Evolutionary conservation across 2,329 filamentous ascomycete species (phyloP).

Genomic region (Parastagonospora avenae): DNA sequence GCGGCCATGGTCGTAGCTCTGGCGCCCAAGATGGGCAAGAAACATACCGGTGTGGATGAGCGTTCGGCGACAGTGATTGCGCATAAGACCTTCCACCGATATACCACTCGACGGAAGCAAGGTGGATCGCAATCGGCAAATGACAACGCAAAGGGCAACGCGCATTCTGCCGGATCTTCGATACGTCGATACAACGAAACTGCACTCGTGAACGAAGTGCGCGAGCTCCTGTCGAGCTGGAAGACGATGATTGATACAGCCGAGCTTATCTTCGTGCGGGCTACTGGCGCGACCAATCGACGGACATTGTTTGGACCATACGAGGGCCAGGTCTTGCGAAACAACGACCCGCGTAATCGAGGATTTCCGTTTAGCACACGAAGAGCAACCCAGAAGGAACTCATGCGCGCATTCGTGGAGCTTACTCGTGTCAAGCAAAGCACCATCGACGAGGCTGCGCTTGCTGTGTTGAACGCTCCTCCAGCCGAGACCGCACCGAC

Average conservation of each 20-base stretch:
- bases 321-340: conserved; percentile 80
- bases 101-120: conserved; percentile 94
- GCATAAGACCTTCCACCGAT: conserved; percentile 97
- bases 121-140: conserved; percentile 94
- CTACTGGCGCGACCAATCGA: conserved; percentile 84
- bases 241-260: conserved; percentile 81
- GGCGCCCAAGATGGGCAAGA: conserved; percentile 76
- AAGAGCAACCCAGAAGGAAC: conserved; percentile 87
- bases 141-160: conserved; percentile 90
- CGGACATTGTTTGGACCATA: conserved; percentile 89
- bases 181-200: conserved; percentile 93
- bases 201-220: conserved; percentile 85
- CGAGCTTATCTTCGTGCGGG: conserved; percentile 85
- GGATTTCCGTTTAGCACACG: conserved; percentile 94
- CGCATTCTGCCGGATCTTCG: conserved; percentile 89
- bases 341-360: conserved; percentile 79
- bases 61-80: conserved; percentile 86
- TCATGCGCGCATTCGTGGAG: conserved; percentile 94
- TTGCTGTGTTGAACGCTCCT: conserved; percentile 55
- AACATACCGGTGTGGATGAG: conserved; percentile 72
- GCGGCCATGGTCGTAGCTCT: conserved; percentile 94
- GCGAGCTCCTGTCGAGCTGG: conserved; percentile 82
- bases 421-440: conserved; percentile 87
- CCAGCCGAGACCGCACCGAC: conserved; percentile 50
- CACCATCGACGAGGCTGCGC: conserved; percentile 71